Evolutionary conservation across 2,329 filamentous ascomycete genomes (phyloP), one percentile per base, ranked within the genome.

Genomic region (Pseudonectria foliicola): DNA sequence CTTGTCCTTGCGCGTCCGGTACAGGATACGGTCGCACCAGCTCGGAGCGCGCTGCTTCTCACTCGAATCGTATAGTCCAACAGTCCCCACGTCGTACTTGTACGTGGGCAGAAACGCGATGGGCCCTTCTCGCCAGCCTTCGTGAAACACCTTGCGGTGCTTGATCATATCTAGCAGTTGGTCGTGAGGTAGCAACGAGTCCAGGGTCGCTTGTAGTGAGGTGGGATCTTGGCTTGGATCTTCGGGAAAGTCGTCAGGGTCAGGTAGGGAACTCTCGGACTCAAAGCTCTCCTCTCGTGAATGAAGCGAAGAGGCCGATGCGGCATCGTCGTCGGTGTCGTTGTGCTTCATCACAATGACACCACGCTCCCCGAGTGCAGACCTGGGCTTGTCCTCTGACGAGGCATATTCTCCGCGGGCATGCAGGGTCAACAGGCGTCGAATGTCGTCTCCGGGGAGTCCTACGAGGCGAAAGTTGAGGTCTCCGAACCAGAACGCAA

Each of bases 21-120:
- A 98, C 1, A 98, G 62, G 29, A 98, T 89, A 12, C 92, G 82
- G 62, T 98, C 92, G 57, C 92, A 98, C 90, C 92, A 98, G 55
- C 88, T 95, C 3, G 92, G 92, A 3, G 85, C 83, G 34, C 93
- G 76, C 44, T 82, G 82, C 65, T 98, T 98, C 56, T 96, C 92
- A 46, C 89, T 95, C 1, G 89, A 87, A 62, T 98, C 93, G 56
- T 95, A 98, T 21, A 88, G 74, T 2, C 85, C 85, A 23, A 95
- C 77, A 21, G 84, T 94, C n/a, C 92, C 92, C 18, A 95, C 71
- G 52, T 98, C 93, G 49, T 98, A 98, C 59, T 98, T 98, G 62
- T 98, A 98, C 0, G 92, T 93, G 2, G 92, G 92, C 12, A 96
- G 59, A 53, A 98, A 98, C 1, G 77, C 77, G 37, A 98, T 89